A percentile compares a stretch with the other conserved stretches of the same genome.
Evolutionary conservation across 2,329 filamentous ascomycete species (phyloP).

Genomic region (Aspergillus ochraceoroseus): DNA sequence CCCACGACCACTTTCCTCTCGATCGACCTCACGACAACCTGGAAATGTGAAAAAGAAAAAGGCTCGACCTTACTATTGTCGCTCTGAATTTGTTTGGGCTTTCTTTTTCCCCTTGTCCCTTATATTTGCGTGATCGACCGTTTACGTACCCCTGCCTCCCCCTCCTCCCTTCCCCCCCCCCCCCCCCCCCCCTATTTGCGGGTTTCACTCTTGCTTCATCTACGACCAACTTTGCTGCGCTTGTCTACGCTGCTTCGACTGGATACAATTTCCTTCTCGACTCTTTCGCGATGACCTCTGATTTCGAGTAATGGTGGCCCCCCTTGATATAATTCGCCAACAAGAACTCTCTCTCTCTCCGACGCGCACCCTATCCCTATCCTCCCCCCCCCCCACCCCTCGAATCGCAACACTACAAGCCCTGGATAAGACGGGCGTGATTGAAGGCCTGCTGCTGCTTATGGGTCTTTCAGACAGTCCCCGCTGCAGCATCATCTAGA

Average conservation of each 20-base stretch:
- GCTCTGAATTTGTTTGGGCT: slow-evolving; percentile 2
- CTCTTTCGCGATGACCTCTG: slow-evolving; percentile 19
- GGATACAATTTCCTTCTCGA: slow-evolving; percentile 4
- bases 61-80: slow-evolving; percentile 5
- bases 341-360: slow-evolving; percentile 6
- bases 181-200: too few relatives aligned
- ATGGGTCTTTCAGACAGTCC: slow-evolving; percentile 21
- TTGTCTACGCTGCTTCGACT: slow-evolving; percentile 11
- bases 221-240: slow-evolving; percentile 11
- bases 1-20: slow-evolving; percentile 1
- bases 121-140: slow-evolving; percentile 17
- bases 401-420: slow-evolving; percentile 7
- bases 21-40: slow-evolving; percentile 5
- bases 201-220: slow-evolving; percentile 14
- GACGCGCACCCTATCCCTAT: neutral
- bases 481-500: slow-evolving; percentile 21
- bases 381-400: neutral
- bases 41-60: slow-evolving; percentile 17
- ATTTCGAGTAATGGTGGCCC: slow-evolving; percentile 14
- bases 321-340: slow-evolving; percentile 8
- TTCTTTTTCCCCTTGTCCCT: too few relatives aligned
- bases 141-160: slow-evolving; percentile 17
- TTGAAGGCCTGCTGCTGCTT: slow-evolving; percentile 18
- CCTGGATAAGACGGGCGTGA: slow-evolving; percentile 3
- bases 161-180: slow-evolving; percentile 18